A percentile compares a stretch with the other conserved stretches of the same genome.
phyloP scores from a whole-genome alignment of 306 rosid genomes.

The Quercus aquifolioides region DNA sequence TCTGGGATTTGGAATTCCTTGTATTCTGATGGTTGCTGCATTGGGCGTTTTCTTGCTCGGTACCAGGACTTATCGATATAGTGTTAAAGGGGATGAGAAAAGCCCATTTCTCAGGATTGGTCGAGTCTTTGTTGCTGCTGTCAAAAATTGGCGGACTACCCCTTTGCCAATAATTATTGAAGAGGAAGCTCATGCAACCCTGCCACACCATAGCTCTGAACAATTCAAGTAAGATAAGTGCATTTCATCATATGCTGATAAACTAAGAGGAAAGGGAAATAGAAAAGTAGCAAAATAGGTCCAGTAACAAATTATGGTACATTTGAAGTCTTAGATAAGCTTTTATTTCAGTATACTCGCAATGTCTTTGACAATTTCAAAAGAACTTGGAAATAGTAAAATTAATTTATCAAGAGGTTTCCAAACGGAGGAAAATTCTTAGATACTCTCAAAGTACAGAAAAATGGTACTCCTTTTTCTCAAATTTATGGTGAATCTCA shows the following conservation, averaged over 20 bases:
- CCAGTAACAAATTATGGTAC: too few relatives aligned
- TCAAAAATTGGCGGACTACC: conserved; percentile 22
- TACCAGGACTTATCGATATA: conserved; percentile 7
- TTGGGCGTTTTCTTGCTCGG: conserved; percentile 55
- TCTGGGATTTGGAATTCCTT: conserved; percentile 60
- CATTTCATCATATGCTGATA: background rate
- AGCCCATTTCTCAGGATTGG: too few relatives aligned
- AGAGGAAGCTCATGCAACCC: conserved; percentile 17
- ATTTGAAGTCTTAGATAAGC: too few relatives aligned
- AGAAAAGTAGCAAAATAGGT: too few relatives aligned
- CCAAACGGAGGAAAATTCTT: too few relatives aligned
- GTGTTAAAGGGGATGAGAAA: too few relatives aligned
- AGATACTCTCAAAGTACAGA: accelerated
- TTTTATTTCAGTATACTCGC: too few relatives aligned
- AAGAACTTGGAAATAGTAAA: too few relatives aligned
- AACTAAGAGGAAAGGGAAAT: background rate
- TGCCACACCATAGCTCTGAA: too few relatives aligned
- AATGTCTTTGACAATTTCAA: too few relatives aligned
- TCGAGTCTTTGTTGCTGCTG: conserved; percentile 13
- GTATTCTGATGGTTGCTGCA: conserved; percentile 39
- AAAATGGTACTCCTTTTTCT: accelerated
- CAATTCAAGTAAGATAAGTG: conserved; percentile 21
- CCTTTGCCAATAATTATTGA: background rate
- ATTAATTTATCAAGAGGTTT: too few relatives aligned
- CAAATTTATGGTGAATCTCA: too few relatives aligned